These are phyloP conservation scores for Penicillium daleae DNA, from an alignment of 495 filamentous ascomycete species.

Conservation along the genomic window DNA sequence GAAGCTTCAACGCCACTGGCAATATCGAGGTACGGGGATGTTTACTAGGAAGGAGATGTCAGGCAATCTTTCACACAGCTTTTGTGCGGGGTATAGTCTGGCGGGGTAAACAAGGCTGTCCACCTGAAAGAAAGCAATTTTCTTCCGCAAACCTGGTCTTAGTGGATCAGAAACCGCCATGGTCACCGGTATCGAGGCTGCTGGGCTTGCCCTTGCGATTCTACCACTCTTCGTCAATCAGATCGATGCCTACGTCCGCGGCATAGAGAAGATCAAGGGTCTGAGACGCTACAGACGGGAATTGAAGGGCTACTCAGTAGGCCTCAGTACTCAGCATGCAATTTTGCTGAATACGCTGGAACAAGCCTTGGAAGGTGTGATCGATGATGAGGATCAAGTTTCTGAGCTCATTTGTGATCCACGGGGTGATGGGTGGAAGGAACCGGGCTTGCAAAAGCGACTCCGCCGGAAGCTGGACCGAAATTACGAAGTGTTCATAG, in stretches of 20 bases:
- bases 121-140: too few species aligned
- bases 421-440: slow-evolving; percentile 14
- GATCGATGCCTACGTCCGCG: slow-evolving; percentile 29
- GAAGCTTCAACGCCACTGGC: background rate
- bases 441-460: slow-evolving; percentile 7
- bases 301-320: slow-evolving; percentile 19
- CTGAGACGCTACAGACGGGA: slow-evolving; percentile 29
- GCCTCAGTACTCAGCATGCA: slow-evolving; percentile 24
- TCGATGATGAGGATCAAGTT: slow-evolving; percentile 21
- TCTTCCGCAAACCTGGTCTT: too few species aligned
- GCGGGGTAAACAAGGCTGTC: too few species aligned
- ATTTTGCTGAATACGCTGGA: slow-evolving; percentile 32
- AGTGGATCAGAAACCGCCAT: slow-evolving; percentile 2
- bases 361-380: slow-evolving; percentile 27
- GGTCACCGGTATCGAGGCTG: slow-evolving; percentile 35
- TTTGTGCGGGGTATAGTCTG: too few species aligned
- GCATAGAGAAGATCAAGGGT: slow-evolving; percentile 28
- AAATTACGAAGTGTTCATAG: slow-evolving; percentile 21
- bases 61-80: too few species aligned
- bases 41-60: too few species aligned
- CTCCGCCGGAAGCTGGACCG: slow-evolving; percentile 18
- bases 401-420: slow-evolving; percentile 18
- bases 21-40: too few species aligned
- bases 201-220: slow-evolving; percentile 29
- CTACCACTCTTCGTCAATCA: slow-evolving; percentile 34